Percentiles rank a stretch among this genome's conserved stretches.
phyloP scores from a whole-genome alignment of 2,329 filamentous ascomycete species.

The Pestalotiopsis sp. region DNA sequence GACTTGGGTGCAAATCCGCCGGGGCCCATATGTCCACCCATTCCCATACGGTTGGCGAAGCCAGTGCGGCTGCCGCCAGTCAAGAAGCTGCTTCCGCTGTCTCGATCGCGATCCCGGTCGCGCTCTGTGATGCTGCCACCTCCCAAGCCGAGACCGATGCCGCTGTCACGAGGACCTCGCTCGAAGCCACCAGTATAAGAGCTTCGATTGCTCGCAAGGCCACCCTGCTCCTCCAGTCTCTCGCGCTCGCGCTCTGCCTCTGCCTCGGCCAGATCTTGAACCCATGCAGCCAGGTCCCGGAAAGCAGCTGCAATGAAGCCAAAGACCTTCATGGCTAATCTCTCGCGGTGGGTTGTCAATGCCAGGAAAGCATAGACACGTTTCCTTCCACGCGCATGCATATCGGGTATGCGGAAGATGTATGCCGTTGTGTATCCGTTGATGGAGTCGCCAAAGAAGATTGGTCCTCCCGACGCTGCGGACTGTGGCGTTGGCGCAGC shows the following conservation, averaged over 20 bases:
- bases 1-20: conserved; percentile 58
- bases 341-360: conserved; percentile 65
- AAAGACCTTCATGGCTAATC: conserved; percentile 67
- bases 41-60: conserved; percentile 40
- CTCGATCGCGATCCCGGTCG: conserved; percentile 29
- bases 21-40: conserved; percentile 55
- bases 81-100: conserved; percentile 55
- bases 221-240: conserved; percentile 27
- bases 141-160: conserved; percentile 27
- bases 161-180: conserved; percentile 34
- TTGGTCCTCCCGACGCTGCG: conserved; percentile 62
- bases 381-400: conserved; percentile 68
- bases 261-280: conserved; percentile 63
- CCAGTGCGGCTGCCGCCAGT: conserved; percentile 49
- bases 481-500: conserved; percentile 49
- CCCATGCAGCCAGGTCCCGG: conserved; percentile 65
- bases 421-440: conserved; percentile 71
- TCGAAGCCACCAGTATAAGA: conserved; percentile 43
- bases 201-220: conserved; percentile 40
- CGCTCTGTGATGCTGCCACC: conserved; percentile 24
- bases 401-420: conserved; percentile 69
- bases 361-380: conserved; percentile 70
- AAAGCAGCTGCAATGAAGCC: conserved; percentile 64
- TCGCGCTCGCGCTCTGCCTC: conserved; percentile 59
- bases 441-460: conserved; percentile 68